Evolutionary conservation across 129 eudicot species (phyloP).

Genomic region (Erigeron canadensis): DNA sequence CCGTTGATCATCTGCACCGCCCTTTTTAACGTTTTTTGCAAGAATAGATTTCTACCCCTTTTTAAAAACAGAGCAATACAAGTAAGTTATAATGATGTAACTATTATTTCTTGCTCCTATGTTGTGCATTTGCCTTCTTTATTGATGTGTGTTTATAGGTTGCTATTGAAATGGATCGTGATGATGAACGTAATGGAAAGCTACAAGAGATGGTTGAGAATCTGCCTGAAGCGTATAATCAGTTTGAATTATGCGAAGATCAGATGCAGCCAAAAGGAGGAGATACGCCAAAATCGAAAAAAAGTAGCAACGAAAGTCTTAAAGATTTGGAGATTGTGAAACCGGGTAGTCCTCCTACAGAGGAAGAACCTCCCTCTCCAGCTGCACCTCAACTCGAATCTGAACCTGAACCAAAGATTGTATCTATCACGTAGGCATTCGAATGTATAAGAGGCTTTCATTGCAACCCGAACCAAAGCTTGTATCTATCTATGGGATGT

Average conservation of each 20-base stretch:
- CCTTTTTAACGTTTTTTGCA: conserved; percentile 73
- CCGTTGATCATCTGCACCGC: conserved; percentile 70
- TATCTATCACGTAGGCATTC: conserved; percentile 26
- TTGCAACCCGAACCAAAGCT: conserved; percentile 22
- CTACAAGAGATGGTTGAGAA: conserved; percentile 48
- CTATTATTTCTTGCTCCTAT: not conserved
- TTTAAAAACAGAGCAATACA: conserved; percentile 52
- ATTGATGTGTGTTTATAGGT: conserved; percentile 40
- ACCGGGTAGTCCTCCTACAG: conserved; percentile 20
- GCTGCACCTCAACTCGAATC: conserved; percentile 12
- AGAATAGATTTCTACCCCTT: conserved; percentile 71
- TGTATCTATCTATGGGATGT: conserved; percentile 27
- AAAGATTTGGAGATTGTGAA: conserved; percentile 37
- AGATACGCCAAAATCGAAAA: conserved; percentile 19
- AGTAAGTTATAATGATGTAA: conserved; percentile 36
- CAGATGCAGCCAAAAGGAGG: conserved; percentile 15
- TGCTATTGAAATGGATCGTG: conserved; percentile 86
- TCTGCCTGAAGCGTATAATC: conserved; percentile 56
- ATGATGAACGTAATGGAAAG: conserved; percentile 55
- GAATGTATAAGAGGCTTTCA: not conserved
- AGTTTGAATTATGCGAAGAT: conserved; percentile 42
- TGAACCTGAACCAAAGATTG: conserved; percentile 30
- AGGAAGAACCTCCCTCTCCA: conserved; percentile 11
- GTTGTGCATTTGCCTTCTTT: too few species aligned
- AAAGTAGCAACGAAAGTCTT: conserved; percentile 28